phyloP scores from a whole-genome alignment of 176 grass and related monocot species.

The Lolium rigidum region DNA sequence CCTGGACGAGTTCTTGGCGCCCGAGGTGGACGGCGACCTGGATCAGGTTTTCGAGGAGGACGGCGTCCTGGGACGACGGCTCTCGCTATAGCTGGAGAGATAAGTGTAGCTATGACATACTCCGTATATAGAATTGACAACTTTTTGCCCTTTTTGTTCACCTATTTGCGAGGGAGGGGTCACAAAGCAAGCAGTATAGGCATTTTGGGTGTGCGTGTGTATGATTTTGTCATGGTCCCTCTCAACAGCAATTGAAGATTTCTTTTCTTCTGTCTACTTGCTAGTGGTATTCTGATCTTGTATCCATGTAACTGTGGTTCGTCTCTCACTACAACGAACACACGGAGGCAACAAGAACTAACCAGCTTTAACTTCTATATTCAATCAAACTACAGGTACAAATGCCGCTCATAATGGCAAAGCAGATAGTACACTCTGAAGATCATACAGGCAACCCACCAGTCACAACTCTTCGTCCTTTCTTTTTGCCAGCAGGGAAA shows the following conservation, averaged over 20 bases:
- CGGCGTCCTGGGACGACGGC: constrained; percentile 42
- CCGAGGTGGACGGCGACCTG: constrained; percentile 53
- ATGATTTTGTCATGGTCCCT: constrained; percentile 22
- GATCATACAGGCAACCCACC: no score
- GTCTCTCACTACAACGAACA: not conserved
- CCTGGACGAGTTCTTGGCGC: constrained; percentile 53
- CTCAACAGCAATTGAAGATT: constrained; percentile 16
- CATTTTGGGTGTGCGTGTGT: not conserved
- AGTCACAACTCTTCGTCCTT: no score
- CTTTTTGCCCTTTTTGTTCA: not conserved
- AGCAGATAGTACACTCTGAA: no score
- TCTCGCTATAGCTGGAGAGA: constrained; percentile 46
- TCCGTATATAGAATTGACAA: not conserved
- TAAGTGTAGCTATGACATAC: not conserved
- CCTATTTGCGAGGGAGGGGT: not conserved
- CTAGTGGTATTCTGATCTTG: not conserved
- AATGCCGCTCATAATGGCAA: not conserved
- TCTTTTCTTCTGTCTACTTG: not conserved
- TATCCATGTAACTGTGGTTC: not conserved
- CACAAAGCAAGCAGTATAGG: constrained; percentile 29
- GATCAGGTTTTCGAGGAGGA: constrained; percentile 29
- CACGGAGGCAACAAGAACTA: no score
- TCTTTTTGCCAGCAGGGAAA: no score
- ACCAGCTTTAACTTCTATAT: not conserved
- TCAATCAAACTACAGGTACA: no score